Percentiles rank a stretch among this genome's conserved stretches.
Evolutionary conservation across 176 grass and related monocot genomes (phyloP).

Genomic region (Paspalum vaginatum): DNA sequence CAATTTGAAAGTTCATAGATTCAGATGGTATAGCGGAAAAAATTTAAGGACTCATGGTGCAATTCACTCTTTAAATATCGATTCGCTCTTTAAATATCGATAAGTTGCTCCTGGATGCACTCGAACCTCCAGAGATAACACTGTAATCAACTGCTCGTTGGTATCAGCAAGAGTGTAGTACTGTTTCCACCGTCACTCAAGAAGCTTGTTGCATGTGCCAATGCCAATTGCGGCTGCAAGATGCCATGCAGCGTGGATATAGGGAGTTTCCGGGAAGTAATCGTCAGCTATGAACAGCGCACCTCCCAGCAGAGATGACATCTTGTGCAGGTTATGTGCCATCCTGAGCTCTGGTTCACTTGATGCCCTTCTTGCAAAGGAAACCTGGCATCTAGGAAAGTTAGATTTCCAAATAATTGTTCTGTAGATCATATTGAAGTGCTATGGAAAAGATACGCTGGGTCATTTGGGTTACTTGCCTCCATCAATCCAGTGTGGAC

Average conservation of each 20-base stretch:
- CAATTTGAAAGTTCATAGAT: too few species aligned
- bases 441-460: background rate
- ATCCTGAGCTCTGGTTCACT: conserved; percentile 75
- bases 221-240: conserved; percentile 86
- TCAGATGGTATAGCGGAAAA: too few species aligned
- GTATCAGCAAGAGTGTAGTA: conserved; percentile 26
- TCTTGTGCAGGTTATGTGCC: conserved; percentile 88
- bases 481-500: conserved; percentile 95
- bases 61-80: too few species aligned
- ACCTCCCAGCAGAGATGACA: conserved; percentile 85
- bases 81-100: too few species aligned
- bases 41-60: too few species aligned
- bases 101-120: conserved; percentile 30
- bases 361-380: conserved; percentile 79
- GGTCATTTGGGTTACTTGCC: conserved; percentile 52
- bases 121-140: background rate
- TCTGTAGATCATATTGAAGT: background rate
- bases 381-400: conserved; percentile 48
- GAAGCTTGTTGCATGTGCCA: conserved; percentile 90
- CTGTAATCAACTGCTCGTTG: conserved; percentile 48
- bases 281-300: conserved; percentile 85
- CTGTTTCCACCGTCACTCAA: conserved; percentile 53
- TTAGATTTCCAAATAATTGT: background rate
- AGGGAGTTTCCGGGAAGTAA: conserved; percentile 74
- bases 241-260: conserved; percentile 95